Evolutionary conservation across 2,329 filamentous ascomycete species (phyloP).

Genomic region (Phaeosphaeriaceae sp.): DNA sequence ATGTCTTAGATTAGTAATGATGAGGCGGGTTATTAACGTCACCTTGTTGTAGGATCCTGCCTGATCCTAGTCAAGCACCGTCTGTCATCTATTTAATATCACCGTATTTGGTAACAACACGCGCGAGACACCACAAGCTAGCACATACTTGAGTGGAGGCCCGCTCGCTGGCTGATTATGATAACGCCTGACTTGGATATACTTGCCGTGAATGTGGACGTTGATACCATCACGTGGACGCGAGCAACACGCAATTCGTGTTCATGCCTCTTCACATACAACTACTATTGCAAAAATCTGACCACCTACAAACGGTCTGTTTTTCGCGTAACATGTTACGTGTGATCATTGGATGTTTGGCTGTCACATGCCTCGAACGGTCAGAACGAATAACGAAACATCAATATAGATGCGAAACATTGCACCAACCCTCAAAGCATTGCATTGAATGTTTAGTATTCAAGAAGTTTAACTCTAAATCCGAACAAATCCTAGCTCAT

Average conservation of each 20-base stretch:
- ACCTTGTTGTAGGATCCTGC: neutral
- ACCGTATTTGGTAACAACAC: slow-evolving; percentile 1
- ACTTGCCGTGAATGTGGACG: neutral
- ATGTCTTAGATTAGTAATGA: slow-evolving; percentile 19
- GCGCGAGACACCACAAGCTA: neutral
- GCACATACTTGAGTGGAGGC: neutral
- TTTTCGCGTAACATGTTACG: no score
- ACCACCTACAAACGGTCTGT: no score
- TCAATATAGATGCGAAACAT: no score
- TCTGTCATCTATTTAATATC: neutral
- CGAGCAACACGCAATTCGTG: neutral
- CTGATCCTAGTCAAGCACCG: no score
- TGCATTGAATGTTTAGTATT: no score
- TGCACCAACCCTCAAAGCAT: no score
- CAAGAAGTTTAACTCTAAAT: no score
- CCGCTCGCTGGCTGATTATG: neutral
- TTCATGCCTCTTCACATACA: neutral
- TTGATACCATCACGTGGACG: neutral
- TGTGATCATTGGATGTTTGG: neutral
- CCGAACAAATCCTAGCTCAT: no score
- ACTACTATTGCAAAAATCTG: no score
- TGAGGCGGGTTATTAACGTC: neutral
- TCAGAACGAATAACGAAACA: no score
- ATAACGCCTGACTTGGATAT: neutral
- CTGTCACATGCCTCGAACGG: neutral